Base-by-base conservation (phyloP, 805 yeast species). In the Candida saitoana region DNA sequence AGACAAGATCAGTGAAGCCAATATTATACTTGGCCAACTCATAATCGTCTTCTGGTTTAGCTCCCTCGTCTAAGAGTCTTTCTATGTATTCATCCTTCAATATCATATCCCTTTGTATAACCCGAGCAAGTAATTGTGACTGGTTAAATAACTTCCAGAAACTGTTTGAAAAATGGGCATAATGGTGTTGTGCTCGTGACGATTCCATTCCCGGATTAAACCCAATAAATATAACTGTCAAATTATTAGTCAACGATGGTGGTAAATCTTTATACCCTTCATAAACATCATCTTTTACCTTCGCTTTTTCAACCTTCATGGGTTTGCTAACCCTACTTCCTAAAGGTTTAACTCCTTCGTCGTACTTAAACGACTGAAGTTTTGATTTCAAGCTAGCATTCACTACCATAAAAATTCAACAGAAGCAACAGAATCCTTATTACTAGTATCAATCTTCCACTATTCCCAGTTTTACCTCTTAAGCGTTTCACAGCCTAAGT, bases 1-100 rank as follows among this genome's bases (percentile, higher is more conserved):
- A 61, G 2, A 83, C 84, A 47, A 85, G 62, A 49, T 85, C 91
- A 0, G 90, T 81, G 57, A 85, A 83, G 0, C 91, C 93, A 2
- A 82, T 71, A 2, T 67, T 59, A 48, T 67, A 74, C 11, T 63
- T 55, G 1, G 67, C 53, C 7, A 81, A 52, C 1, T 49, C 49
- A 43, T 65, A 75, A 44, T 80, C 84, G 33, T 67, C 61, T 3
- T 40, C 46, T 1, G 71, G 55, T 35, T 50, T 51, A 12, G 41
- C 45, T 2, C 43, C 49, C 8, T 42, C 29, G 11, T 36, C 42
- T 1, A 58, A 18, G 3, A 59, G 39, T 6, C 42, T 32, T 5
- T 38, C 6, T 11, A 62, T 45, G 4, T 46, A 36, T 1, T 19
- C 34, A 32, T 57, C 59, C 7, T 25, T 6, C 9, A 43, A 30